Conservation (phyloP, 1,284 basidiomycete species). For the Hymenochaete sp. region DNA sequence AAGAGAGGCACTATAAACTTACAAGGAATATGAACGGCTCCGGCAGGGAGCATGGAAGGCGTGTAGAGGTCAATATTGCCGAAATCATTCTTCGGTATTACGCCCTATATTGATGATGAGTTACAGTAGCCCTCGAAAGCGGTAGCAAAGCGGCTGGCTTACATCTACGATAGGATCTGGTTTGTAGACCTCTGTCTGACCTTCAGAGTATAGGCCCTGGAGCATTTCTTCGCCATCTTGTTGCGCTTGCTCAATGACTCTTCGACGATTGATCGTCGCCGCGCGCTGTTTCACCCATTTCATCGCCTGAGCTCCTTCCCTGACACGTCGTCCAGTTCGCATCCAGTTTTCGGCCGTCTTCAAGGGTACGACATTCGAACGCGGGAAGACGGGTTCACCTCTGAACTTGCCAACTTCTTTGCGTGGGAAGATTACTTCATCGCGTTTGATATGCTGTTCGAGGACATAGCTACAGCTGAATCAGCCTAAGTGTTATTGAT, state of each 20-base stretch:
- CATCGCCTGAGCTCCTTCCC: constrained; percentile 72
- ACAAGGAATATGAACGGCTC: constrained; percentile 86
- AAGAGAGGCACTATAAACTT: constrained; percentile 30
- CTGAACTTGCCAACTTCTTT: constrained; percentile 86
- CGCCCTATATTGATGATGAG: constrained; percentile 49
- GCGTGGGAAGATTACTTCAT: constrained; percentile 81
- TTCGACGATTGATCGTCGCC: constrained; percentile 72
- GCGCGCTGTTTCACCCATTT: constrained; percentile 87
- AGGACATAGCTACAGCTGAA: constrained; percentile 66
- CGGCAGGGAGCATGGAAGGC: constrained; percentile 87
- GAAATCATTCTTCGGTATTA: constrained; percentile 90
- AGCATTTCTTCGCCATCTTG: constrained; percentile 53
- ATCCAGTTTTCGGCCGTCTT: constrained; percentile 96
- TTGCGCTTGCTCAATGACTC: constrained; percentile 73
- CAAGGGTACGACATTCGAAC: constrained; percentile 72
- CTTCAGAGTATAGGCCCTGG: constrained; percentile 82
- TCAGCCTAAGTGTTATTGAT: constrained; percentile 10
- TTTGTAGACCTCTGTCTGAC: constrained; percentile 78
- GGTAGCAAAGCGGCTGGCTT: constrained; percentile 23
- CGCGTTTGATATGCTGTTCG: constrained; percentile 80
- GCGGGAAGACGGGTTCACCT: constrained; percentile 88
- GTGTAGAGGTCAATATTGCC: constrained; percentile 97
- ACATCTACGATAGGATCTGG: constrained; percentile 81
- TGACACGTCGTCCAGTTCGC: constrained; percentile 73
- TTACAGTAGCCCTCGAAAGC: neutral